A percentile compares a stretch with the other conserved stretches of the same genome.
Conservation (phyloP, 2,329 filamentous ascomycete species). For the Fusarium sp. region DNA sequence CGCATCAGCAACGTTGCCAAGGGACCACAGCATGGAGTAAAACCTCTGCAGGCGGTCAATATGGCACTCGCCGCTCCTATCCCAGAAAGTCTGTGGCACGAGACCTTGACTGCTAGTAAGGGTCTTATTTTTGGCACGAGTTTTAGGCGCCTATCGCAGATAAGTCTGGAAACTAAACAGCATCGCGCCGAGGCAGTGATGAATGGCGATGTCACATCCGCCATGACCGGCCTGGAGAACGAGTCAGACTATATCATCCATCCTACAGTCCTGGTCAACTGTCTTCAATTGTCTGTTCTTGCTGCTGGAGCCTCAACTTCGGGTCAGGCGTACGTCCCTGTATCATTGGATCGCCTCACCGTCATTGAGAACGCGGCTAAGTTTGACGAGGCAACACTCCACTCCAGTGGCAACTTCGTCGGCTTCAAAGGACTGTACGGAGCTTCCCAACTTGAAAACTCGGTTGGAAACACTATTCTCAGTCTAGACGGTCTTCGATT, state of each 20-base stretch:
- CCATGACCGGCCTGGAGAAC: slow-evolving; percentile 2
- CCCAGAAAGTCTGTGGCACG: neutral
- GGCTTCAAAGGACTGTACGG: slow-evolving; percentile 1
- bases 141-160: neutral
- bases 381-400: neutral
- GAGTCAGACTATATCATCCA: neutral
- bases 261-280: neutral
- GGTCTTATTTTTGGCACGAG: neutral
- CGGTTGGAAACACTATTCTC: neutral
- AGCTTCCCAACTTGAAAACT: neutral
- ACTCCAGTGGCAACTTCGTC: neutral
- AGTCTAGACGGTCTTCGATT: neutral
- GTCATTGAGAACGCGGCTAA: neutral
- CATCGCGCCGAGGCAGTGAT: neutral
- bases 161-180: neutral
- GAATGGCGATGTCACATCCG: neutral
- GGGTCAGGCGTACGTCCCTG: slow-evolving; percentile 1
- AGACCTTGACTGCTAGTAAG: neutral
- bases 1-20: slow-evolving; percentile 1
- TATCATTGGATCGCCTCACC: neutral
- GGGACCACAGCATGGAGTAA: neutral
- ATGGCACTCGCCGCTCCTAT: neutral
- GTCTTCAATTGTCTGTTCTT: neutral
- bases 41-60: neutral
- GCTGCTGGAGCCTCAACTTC: slow-evolving; percentile 1